These are phyloP conservation scores for Fraxinus cuspidata DNA, from an alignment of 257 asterid species.

Conservation along the genomic window DNA sequence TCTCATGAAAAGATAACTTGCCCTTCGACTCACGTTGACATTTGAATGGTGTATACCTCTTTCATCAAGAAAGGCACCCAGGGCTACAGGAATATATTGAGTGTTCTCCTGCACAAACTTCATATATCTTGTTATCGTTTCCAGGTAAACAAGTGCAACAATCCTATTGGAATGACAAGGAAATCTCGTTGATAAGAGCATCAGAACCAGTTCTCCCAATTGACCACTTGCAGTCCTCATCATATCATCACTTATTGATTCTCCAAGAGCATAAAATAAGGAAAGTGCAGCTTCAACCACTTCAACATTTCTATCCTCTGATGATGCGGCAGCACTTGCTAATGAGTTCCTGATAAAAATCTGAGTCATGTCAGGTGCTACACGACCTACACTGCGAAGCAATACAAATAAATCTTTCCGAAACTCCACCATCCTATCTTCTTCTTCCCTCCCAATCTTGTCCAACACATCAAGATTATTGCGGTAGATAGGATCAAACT, in stretches of 20 bases:
- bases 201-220: slow-evolving; percentile 69
- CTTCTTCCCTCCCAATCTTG: slow-evolving; percentile 88
- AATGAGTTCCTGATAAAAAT: slow-evolving; percentile 74
- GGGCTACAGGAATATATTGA: slow-evolving; percentile 68
- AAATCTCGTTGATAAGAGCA: slow-evolving; percentile 78
- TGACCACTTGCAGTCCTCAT: slow-evolving; percentile 69
- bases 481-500: slow-evolving; percentile 71
- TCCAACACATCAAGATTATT: slow-evolving; percentile 64
- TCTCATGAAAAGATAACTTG: slow-evolving; percentile 95
- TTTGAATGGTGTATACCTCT: slow-evolving; percentile 94
- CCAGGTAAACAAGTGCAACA: slow-evolving; percentile 88
- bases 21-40: slow-evolving; percentile 72
- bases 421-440: slow-evolving; percentile 87
- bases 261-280: slow-evolving; percentile 84
- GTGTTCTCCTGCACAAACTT: slow-evolving; percentile 79
- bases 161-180: slow-evolving; percentile 93
- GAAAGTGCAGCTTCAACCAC: slow-evolving; percentile 97
- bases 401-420: slow-evolving; percentile 79
- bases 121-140: slow-evolving; percentile 77
- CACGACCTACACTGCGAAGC: slow-evolving; percentile 79
- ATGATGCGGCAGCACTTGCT: slow-evolving; percentile 56
- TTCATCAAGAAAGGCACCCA: slow-evolving; percentile 88
- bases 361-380: slow-evolving; percentile 86
- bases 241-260: slow-evolving; percentile 68
- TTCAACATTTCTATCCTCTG: slow-evolving; percentile 72